Base-by-base conservation (phyloP, 2,329 filamentous ascomycete species). In the Fusarium sp. region DNA sequence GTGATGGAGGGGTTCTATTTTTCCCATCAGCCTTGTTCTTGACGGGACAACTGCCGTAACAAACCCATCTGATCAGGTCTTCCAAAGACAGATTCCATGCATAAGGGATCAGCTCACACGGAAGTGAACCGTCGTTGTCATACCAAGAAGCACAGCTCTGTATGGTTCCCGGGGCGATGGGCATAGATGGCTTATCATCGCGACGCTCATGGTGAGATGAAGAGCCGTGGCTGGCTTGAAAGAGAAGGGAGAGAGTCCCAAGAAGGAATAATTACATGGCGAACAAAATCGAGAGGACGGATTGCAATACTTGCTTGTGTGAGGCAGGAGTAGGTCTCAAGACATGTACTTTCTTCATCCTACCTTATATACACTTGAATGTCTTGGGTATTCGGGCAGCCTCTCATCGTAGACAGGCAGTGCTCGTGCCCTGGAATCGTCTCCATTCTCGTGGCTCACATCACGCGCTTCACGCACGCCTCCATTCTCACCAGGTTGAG, bases 31-130 rank as follows among this genome's bases (percentile, higher is more conserved):
- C n/a, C 18, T 10, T 35, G 31, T 8, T 6, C 18, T 14, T 2
- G 15, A 35, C 10, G 1, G 16, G 7, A 35, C 1, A 16, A n/a
- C 6, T 2, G 4, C 2, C 31, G 3, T 7, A 35, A 51, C 31
- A 23, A 25, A 15, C 16, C n/a, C 12, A 35, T 21, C 18, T 35
- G 16, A 51, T 51, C 11, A 51, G 29, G 6, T 19, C 48, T 51
- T 15, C 31, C 16, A 51, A 19, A 19, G 29, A 33, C 9, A 19
- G 5, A 8, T 25, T 25, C n/a, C 18, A 19, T 15, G 48, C 18
- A 8, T 38, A 27, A 21, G 19, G 49, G 7, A n/a, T 16, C 23
- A 52, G 23, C 33, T 52, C 19, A 14, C 23, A 38, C 7, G 49
- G 33, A 29, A 38, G 4, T 21, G 49, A 38, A 12, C 18, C 33